Base-by-base conservation (phyloP, 805 yeast genomes). In the Kuraishia piskuri region DNA sequence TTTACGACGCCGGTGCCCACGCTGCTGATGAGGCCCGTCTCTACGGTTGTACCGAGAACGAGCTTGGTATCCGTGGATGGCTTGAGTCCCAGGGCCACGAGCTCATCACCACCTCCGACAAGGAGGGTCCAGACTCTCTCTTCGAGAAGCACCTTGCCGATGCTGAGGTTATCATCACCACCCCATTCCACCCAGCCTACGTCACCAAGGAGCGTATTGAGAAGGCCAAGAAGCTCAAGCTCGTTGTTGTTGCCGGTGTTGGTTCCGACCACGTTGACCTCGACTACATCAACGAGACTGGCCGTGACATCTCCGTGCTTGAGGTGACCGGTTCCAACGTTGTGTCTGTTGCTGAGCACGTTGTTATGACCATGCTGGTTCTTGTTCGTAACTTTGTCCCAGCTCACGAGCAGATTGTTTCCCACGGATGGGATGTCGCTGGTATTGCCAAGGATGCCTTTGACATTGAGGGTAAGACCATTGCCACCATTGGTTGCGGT, bases 291-390 rank as follows among this genome's bases (percentile, higher is more conserved):
- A 66, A 70, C 60, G 83, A 88, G 58, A 79, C 82, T 59, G 82
- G 79, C 58, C 72, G 73, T 55, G 77, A 80, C 57, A 79, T 87
- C 62, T 76, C 86, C 19, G 94, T 87, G 20, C 73, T 82, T 50
- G 94, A 87, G 70, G 94, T 87, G 53, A 87, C 95, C 24, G 92
- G 94, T 6, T 84, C 90, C 52, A 87, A 87, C 65, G 90, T 86
- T 50, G 78, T 77, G 22, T 83, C 90, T 17, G 94, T 87, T 49
- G 92, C 94, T 17, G 94, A 86, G 69, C 92, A 87, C 63, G 91
- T 79, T 48, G 66, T 86, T 50, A 81, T 87, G 85, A 82, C 88
- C 49, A 86, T 87, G 61, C 73, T 86, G 59, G 78, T 76, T 22
- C 74, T 86, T 61, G 84, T 87, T 40, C 79, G 90, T 65, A 87